These are phyloP conservation scores for Stellera chamaejasme DNA, from an alignment of 345 rosid genomes.

Conservation along the genomic window DNA sequence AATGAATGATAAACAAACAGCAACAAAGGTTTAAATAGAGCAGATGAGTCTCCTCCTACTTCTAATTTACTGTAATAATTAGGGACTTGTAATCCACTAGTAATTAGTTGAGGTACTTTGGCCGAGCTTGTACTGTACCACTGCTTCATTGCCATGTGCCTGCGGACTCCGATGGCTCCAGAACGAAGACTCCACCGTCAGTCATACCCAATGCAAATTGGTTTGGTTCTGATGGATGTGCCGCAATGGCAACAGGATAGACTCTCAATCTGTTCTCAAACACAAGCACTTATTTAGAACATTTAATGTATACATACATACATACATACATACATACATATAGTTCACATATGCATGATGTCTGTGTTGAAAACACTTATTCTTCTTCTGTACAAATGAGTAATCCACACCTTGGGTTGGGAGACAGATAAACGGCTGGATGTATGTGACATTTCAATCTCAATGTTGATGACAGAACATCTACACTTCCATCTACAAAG, in stretches of 20 bases:
- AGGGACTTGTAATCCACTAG: no score
- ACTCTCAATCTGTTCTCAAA: slow-evolving; percentile 52
- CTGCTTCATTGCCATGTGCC: slow-evolving; percentile 89
- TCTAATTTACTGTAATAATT: no score
- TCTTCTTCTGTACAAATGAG: neutral
- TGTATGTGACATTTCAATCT: slow-evolving; percentile 73
- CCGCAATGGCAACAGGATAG: slow-evolving; percentile 70
- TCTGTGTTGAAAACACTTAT: no score
- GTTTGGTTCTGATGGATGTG: slow-evolving; percentile 62
- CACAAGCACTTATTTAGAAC: neutral
- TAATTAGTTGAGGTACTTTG: no score
- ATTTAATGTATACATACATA: no score
- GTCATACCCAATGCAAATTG: slow-evolving; percentile 77
- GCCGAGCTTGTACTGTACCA: slow-evolving; percentile 24
- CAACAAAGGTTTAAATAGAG: no score
- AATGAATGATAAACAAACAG: no score
- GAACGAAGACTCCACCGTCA: slow-evolving; percentile 59
- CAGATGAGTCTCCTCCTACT: no score
- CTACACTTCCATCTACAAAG: slow-evolving; percentile 64
- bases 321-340: no score
- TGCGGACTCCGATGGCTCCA: slow-evolving; percentile 67
- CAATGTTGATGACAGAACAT: slow-evolving; percentile 55
- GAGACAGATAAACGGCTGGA: slow-evolving; percentile 58
- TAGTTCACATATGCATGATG: no score
- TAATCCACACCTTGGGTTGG: slow-evolving; percentile 52